Base-by-base conservation (phyloP, 1,139 yeast species). In the Scheffersomyces parashehatae region DNA sequence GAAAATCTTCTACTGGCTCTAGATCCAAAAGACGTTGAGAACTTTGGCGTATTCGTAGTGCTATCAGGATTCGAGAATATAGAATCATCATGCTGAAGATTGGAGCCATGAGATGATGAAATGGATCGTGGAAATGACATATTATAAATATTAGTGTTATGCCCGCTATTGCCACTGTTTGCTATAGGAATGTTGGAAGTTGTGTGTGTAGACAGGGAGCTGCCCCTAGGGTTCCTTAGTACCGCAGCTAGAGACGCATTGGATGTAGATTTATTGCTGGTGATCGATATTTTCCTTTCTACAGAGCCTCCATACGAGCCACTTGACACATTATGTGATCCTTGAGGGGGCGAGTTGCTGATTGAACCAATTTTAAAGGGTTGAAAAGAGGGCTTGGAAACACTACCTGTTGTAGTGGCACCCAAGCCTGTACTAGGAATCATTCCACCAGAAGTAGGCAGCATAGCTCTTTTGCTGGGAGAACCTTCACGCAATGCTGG, bases 291-390 rank as follows among this genome's bases (percentile, higher is more conserved):
- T 33, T 73, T 56, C 39, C 80, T 58, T 48, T 75, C 79, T 45
- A 74, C 65, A 2, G 67, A 57, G 6, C 62, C 53, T 3, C 55
- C 59, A 30, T 48, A 42, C 29, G 40, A 39, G 28, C 28, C 12
- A 32, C 38, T 43, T 10, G 54, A 38, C 7, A 70, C 62, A 5
- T 70, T 56, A 30, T 54, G 51, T 10, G 60, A 51, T 5, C 54
- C 51, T 9, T 60, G 64, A 14, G 75, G 82, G 15, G 77, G 78
- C 15, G 81, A 70, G 43, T 68, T 73, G 20, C 82, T 76, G 13
- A 82, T 73, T 0, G 87, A 80, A 0, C 87, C 88, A 1, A 79
- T 80, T 51, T 78, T 81, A 56, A 83, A 83, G 2, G 85, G 82
- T 48, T 81, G 85, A 12, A 81, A 69, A 10, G 64, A 54, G 1